These are phyloP conservation scores for Hemisphaericaspora xylofermentans DNA, from an alignment of 1,139 yeast genomes.

Conservation along the genomic window DNA sequence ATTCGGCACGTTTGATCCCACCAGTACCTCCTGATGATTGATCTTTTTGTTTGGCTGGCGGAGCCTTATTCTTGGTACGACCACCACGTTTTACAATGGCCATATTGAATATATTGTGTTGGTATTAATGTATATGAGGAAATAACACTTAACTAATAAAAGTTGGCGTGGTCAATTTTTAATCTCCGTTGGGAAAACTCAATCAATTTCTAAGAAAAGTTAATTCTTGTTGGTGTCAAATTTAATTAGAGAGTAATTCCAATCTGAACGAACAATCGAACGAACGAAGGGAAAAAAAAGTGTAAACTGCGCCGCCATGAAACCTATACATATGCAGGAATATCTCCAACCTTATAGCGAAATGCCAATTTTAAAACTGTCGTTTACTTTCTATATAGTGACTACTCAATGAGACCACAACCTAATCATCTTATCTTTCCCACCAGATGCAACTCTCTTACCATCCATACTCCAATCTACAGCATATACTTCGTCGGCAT, in stretches of 20 bases:
- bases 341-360: no score
- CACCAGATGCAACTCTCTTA: constrained; percentile 88
- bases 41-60: constrained; percentile 48
- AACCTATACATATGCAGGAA: background rate
- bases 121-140: background rate
- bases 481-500: constrained; percentile 91
- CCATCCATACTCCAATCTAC: constrained; percentile 99
- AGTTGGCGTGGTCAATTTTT: no score
- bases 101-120: constrained; percentile 35
- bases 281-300: background rate
- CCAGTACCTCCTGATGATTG: constrained; percentile 6
- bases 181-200: background rate
- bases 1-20: constrained; percentile 88
- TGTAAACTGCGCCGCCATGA: background rate
- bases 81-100: constrained; percentile 78
- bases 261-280: background rate
- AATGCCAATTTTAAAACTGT: no score
- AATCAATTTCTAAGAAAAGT: no score
- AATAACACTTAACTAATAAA: no score
- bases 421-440: constrained; percentile 91
- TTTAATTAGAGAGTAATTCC: background rate
- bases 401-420: constrained; percentile 74
- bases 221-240: background rate
- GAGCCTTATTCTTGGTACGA: constrained; percentile 57
- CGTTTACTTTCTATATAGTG: background rate